Evolutionary conservation across 1,284 basidiomycete genomes (phyloP).

Genomic region (Leccinum variabile): DNA sequence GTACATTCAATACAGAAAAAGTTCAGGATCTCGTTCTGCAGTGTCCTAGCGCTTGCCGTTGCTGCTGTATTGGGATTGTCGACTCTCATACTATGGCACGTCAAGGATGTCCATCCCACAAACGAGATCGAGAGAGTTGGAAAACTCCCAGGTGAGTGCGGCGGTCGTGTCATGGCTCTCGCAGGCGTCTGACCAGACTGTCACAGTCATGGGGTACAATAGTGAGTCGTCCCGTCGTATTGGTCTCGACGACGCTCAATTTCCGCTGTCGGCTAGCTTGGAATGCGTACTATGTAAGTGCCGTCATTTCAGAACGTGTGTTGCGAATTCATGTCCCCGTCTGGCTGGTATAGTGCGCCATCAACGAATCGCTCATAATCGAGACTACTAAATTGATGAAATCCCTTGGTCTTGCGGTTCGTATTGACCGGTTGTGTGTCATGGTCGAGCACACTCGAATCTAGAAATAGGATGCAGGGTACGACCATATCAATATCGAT

Average conservation of each 20-base stretch:
- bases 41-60: slow-evolving; percentile 19
- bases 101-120: slow-evolving; percentile 1
- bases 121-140: slow-evolving; percentile 21
- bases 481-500: slow-evolving; percentile 55
- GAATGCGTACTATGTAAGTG: slow-evolving; percentile 57
- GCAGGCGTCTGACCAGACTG: slow-evolving; percentile 10
- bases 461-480: slow-evolving; percentile 48
- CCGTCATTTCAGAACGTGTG: background rate
- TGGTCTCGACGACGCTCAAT: slow-evolving; percentile 9
- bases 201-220: slow-evolving; percentile 34
- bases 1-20: slow-evolving; percentile 3
- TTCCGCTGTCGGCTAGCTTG: slow-evolving; percentile 41
- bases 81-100: slow-evolving; percentile 12
- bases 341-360: slow-evolving; percentile 45
- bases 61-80: slow-evolving; percentile 22
- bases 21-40: slow-evolving; percentile 9
- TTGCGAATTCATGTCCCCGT: background rate
- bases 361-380: slow-evolving; percentile 51
- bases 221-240: slow-evolving; percentile 24
- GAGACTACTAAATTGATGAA: slow-evolving; percentile 49
- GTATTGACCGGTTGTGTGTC: slow-evolving; percentile 21
- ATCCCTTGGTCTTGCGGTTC: slow-evolving; percentile 46
- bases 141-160: slow-evolving; percentile 26
- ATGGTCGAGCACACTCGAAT: background rate
- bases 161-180: background rate